Conservation (phyloP, 2,329 filamentous ascomycete species). For the Simplicillium aogashimaense region DNA sequence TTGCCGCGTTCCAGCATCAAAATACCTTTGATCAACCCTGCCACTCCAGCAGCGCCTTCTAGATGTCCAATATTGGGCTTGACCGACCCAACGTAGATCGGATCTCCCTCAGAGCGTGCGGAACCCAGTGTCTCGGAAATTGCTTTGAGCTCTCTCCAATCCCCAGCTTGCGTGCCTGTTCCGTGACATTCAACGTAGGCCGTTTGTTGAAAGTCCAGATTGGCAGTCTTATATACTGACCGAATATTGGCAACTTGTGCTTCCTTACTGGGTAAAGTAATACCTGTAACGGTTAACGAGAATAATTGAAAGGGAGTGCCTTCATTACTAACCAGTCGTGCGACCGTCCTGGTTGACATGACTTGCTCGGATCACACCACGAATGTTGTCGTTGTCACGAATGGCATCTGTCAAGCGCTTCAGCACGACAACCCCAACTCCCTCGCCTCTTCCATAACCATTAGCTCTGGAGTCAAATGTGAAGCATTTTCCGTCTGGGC, state of each 20-base stretch:
- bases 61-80: conserved; percentile 47
- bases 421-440: conserved; percentile 47
- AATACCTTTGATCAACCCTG: conserved; percentile 42
- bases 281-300: conserved; percentile 23
- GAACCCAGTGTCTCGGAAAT: conserved; percentile 32
- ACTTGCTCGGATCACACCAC: conserved; percentile 43
- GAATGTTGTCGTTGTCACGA: conserved; percentile 46
- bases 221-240: conserved; percentile 32
- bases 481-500: conserved; percentile 38
- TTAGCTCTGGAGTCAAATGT: conserved; percentile 49
- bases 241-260: conserved; percentile 42
- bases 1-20: conserved; percentile 38
- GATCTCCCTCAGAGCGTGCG: conserved; percentile 20
- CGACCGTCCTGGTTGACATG: conserved; percentile 48
- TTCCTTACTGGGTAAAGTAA: conserved; percentile 45
- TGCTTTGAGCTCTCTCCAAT: conserved; percentile 38
- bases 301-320: background rate
- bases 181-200: conserved; percentile 48
- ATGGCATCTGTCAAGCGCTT: conserved; percentile 50
- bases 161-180: conserved; percentile 49
- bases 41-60: conserved; percentile 40
- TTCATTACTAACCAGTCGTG: conserved; percentile 30
- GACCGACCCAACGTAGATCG: conserved; percentile 40
- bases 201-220: conserved; percentile 32
- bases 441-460: conserved; percentile 57